Base-by-base conservation (phyloP, 257 asterid genomes). In the Eucommia ulmoides region DNA sequence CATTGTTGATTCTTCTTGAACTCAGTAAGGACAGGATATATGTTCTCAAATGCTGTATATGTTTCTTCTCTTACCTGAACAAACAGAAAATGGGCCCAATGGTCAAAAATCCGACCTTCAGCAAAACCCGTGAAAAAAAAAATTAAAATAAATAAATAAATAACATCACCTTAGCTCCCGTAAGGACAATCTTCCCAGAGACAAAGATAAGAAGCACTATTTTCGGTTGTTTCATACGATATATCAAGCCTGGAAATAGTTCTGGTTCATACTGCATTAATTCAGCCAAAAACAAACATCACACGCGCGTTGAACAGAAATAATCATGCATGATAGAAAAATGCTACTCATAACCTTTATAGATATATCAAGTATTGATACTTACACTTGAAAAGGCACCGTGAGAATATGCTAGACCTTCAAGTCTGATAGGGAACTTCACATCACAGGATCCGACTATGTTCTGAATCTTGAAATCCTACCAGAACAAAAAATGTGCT, bases 131-230 rank as follows among this genome's bases (percentile, higher is more conserved):
- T 35, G 15, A 6, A 35, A 11, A 10, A 2, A 17, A 15, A 35
- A 4, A 26, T 35, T 35, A 35, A 35, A 2, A 35, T 10, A 35
- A 0, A 17, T 10, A 35, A 9, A 35, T 10, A 35, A 1, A 5
- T 17, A 11, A 17, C 11, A 35, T 24, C 42, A 62, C 61, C 67
- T 62, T 62, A 0, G 67, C 67, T 38, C 61, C 67, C 5, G 67
- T 54, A 29, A 62, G 54, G 10, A 62, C 67, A 12, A 62, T 49
- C 49, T 62, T 54, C n/a, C 67, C 67, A 1, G 67, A 62, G 8
- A 44, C 51, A 41, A 62, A 54, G 19, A 62, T 22, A 3, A 62
- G 56, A 12, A 54, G 22, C 51, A 54, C 67, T 1, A 49, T 49
- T 25, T 62, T 62, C 3, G 65, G 65, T 45, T 62, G 17, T 15